Conservation (phyloP, 495 filamentous ascomycete genomes). For the Achaetomiella virescens region DNA sequence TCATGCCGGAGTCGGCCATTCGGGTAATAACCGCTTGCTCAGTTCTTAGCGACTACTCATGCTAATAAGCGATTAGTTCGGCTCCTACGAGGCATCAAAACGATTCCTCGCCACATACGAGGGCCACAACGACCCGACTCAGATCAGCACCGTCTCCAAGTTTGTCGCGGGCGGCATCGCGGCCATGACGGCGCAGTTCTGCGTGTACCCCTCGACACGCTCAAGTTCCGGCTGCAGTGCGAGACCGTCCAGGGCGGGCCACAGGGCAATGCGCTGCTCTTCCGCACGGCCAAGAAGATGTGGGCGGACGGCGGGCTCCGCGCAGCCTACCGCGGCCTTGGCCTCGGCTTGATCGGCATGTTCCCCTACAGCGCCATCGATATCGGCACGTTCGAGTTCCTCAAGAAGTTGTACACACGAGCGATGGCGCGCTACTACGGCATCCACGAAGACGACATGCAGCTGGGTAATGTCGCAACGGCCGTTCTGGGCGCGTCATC, state of each 20-base stretch:
- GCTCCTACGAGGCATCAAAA: conserved; percentile 93
- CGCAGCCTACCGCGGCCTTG: conserved; percentile 85
- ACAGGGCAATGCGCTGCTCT: conserved; percentile 77
- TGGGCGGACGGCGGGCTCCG: conserved; percentile 65
- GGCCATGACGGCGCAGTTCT: conserved; percentile 92
- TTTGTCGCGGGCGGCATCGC: conserved; percentile 87
- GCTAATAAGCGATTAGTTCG: conserved; percentile 52
- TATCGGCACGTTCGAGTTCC: conserved; percentile 86
- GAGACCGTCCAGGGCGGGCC: conserved; percentile 81
- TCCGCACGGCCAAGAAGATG: conserved; percentile 77
- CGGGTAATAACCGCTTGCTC: conserved; percentile 36
- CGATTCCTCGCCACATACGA: conserved; percentile 78
- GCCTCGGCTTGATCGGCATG: conserved; percentile 89
- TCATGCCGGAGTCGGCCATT: conserved; percentile 97
- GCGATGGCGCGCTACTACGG: conserved; percentile 63
- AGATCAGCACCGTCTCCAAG: conserved; percentile 74
- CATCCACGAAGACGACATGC: conserved; percentile 76
- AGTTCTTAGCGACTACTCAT: background rate
- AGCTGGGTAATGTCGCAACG: conserved; percentile 68
- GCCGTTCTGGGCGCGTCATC: conserved; percentile 82
- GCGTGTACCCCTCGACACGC: conserved; percentile 93
- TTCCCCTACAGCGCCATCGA: conserved; percentile 98
- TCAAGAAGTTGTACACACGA: conserved; percentile 66
- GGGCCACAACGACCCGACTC: conserved; percentile 75
- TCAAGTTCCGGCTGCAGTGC: conserved; percentile 96